Conservation (phyloP, 257 asterid genomes). For the Ilex aquifolium region DNA sequence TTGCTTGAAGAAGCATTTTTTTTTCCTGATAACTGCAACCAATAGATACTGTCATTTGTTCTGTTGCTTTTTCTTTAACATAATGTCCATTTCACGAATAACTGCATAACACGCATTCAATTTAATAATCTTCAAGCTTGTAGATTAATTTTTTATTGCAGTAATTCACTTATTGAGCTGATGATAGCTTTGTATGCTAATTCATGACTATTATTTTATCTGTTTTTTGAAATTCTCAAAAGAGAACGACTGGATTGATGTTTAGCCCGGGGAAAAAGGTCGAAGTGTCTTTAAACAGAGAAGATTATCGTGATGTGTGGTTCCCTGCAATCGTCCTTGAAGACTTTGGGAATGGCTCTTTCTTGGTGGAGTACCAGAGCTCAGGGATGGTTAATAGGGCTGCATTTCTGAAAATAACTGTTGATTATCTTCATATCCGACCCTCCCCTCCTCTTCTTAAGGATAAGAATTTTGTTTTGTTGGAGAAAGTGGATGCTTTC, state of each 20-base stretch:
- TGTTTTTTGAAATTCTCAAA: constrained; percentile 20
- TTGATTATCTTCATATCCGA: constrained; percentile 49
- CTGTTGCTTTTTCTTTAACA: no score
- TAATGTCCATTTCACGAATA: no score
- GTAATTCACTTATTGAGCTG: no score
- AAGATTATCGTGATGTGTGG: constrained; percentile 49
- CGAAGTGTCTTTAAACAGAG: constrained; percentile 55
- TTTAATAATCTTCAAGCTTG: no score
- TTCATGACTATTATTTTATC: no score
- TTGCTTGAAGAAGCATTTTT: no score
- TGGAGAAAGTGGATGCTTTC: constrained; percentile 69
- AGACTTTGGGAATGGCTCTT: constrained; percentile 32
- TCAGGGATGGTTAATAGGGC: constrained; percentile 10
- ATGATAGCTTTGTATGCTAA: no score
- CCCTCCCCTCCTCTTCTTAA: constrained; percentile 71
- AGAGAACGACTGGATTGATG: constrained; percentile 52
- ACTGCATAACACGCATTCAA: no score
- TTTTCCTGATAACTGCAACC: no score
- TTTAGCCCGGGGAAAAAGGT: constrained; percentile 56
- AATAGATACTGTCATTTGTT: no score
- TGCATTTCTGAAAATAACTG: constrained; percentile 15
- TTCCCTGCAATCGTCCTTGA: constrained; percentile 44
- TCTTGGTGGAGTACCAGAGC: constrained; percentile 33
- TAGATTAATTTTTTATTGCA: no score
- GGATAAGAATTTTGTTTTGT: constrained; percentile 34